Base-by-base conservation (phyloP, 805 yeast species). In the Diddensiella transvaalensis region DNA sequence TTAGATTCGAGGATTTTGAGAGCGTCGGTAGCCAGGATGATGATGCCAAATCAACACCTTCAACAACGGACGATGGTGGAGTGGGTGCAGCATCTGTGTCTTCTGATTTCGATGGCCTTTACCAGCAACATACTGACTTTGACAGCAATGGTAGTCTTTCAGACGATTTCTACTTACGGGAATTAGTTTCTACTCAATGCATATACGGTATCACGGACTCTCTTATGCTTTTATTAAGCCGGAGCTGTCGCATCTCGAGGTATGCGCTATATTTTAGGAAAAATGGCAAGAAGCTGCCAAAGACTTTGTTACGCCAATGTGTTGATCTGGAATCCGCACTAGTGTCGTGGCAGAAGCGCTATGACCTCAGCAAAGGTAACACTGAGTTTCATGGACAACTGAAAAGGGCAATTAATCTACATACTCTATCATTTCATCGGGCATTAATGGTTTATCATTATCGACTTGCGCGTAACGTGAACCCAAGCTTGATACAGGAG, bases 171-270 rank as follows among this genome's bases (percentile, higher is more conserved):
- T 57, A 57, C 42, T 37, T 37, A 13, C 49, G 44, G 19, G 60
- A 57, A 43, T 53, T 60, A 24, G 58, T 54, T 19, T 82, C 89
- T 5, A 82, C 90, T 1, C 95, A 85, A 63, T 86, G 90, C 0
- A 70, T 87, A 43, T 87, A 86, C 62, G 96, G 96, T 0, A 69
- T 88, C 48, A 96, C 96, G 4, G 87, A 85, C 59, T 84, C 95
- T 2, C 69, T 88, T 38, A 82, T 87, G 47, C 58, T 82, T 19
- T 67, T 87, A 46, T 86, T 88, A 65, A 77, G 85, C 49, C 87
- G 84, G 53, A 82, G 85, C 13, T 87, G 85, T 1, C 79, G 79
- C 50, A 62, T 86, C 30, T 72, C 85, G 15, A 72, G 90, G 45
- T 76, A 80, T 50, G 83, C 80, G 49, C 75, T 79, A 48, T 78